Base-by-base conservation (phyloP, 2,329 filamentous ascomycete species). In the Fusarium sp. region DNA sequence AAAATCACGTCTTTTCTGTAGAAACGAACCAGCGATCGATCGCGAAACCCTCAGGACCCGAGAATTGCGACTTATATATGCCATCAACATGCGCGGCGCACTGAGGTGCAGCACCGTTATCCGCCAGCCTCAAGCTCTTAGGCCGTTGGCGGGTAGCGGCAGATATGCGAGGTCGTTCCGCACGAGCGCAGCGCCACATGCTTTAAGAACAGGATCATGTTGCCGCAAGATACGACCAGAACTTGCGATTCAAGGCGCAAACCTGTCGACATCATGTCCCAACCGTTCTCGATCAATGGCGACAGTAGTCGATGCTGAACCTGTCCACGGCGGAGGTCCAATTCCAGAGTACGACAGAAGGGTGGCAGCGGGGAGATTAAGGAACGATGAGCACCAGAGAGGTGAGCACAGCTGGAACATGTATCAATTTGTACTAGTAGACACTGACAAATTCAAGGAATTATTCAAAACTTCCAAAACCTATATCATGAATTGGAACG, bases 351-450 rank as follows among this genome's bases (percentile, higher is more conserved):
- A 99, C 80, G 92, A 98, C 79, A 85, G 87, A 64, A 88, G 95
- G 48, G 94, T 99, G 11, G 84, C 89, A 48, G 83, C 85, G 45
- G 93, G 94, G 13, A 84, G 88, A 51, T 80, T 99, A 70, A 88
- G 92, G 70, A 93, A 98, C 79, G 96, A 99, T 78, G 90, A 94
- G 70, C 93, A 98, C 81, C 96, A 99, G 80, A 86, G 96, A 86
- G 91, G 93, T 94, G 82, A 62, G 64, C 20, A 69, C 22, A 13
- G 11, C 13, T 7, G 4, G 9, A 34, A 22, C 12, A 29, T 13
- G 12, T 27, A n/a, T 8, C 2, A n/a, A 12, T 15, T 16, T 16
- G 27, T 12, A 16, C 10, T 18, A 45, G 22, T 13, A 30, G 41
- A 8, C 25, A 55, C 73, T 77, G 32, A 76, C 55, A 40, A 18